Evolutionary conservation across 768 basidiomycete genomes (phyloP), one percentile per base, ranked within the genome.

Genomic region (Suillus lakei): DNA sequence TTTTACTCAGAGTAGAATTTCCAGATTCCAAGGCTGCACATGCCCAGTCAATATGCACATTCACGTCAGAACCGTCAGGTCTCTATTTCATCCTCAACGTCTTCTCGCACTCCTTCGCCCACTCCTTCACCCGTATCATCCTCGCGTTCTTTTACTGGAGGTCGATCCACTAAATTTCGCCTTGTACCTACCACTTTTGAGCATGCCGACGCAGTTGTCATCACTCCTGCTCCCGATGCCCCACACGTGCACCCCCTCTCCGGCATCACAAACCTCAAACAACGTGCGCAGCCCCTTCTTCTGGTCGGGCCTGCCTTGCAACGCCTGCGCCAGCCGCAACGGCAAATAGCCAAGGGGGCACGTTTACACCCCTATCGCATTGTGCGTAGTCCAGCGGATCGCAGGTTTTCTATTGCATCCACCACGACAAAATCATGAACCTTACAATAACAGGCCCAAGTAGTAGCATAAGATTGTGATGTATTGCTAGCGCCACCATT

Each of bases 311-410:
- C 79, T 1, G 82, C 83, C 0, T 69, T 88, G 18, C 76, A 82
- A 50, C 74, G 77, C 23, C 74, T 88, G 55, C 85, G 87, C 61
- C 76, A 81, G 13, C 77, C 81, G 1, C 74, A 78, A 39, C 72
- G 77, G 10, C 80, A 74, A 21, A 66, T 86, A 32, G 76, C 80
- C 16, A 81, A 81, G 66, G 84, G 85, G 43, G 79, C 83, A 10
- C 80, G 85, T 26, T 67, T 90, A 9, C 84, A 86, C 66, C 88
- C 89, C 3, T 91, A 89, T 73, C 83, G 83, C 67, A 76, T 87
- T 39, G 73, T 78, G n/a, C 75, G 70, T 21, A 46, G 63, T 32
- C 60, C 67, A 26, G 44, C 64, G 13, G 66, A 71, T 32, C 68
- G 61, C 32, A 65, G 66, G 16, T 51, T 67, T 3, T 58, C 61